Conservation (phyloP, 768 basidiomycete genomes). For the Tricholoma terreum region DNA sequence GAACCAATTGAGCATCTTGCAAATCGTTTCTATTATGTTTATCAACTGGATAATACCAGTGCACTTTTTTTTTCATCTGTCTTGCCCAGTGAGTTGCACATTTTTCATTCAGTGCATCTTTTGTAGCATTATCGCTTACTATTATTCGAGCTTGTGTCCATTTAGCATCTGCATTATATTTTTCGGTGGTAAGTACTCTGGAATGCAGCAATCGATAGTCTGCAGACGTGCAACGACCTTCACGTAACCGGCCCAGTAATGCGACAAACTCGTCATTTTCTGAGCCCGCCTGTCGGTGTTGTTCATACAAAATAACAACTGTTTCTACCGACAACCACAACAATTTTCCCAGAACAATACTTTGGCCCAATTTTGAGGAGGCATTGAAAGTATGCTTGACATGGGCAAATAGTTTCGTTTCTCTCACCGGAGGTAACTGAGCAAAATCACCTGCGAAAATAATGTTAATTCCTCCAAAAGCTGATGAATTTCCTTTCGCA, state of each 20-base stretch:
- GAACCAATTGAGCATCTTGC: too few relatives aligned
- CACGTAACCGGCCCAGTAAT: background rate
- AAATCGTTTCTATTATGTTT: too few relatives aligned
- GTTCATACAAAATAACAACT: background rate
- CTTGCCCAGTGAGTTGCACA: background rate
- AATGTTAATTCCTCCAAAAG: background rate
- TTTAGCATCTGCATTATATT: background rate
- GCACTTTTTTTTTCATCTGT: background rate
- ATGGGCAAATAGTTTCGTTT: background rate
- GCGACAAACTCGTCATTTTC: background rate
- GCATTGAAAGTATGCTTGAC: background rate
- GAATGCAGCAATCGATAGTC: slow-evolving; percentile 1
- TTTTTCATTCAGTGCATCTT: slow-evolving; percentile 9
- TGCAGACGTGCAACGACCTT: background rate
- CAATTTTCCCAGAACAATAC: background rate
- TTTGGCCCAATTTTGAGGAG: background rate
- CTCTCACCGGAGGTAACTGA: background rate
- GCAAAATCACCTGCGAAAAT: background rate
- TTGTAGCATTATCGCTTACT: slow-evolving; percentile 2
- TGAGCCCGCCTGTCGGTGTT: background rate
- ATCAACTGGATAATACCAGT: slow-evolving; percentile 16
- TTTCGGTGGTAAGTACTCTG: background rate
- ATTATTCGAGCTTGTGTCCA: slow-evolving; percentile 3
- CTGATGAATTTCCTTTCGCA: background rate
- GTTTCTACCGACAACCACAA: background rate